A percentile compares a stretch with the other conserved stretches of the same genome.
These are phyloP conservation scores for Salix arbutifolia DNA, from an alignment of 345 rosid species.

Conservation along the genomic window DNA sequence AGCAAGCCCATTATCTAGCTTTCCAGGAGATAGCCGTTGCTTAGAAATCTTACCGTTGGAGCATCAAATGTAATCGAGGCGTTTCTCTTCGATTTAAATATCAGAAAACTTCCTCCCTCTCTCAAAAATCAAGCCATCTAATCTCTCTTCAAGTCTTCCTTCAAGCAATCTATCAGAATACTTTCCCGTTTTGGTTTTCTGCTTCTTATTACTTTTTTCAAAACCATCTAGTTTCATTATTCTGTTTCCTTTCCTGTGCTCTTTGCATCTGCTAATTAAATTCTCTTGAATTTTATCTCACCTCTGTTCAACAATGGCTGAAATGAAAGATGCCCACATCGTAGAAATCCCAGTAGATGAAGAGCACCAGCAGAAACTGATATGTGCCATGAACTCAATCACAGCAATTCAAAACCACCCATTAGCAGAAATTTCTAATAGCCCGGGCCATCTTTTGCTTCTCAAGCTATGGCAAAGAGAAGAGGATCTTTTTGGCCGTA, in stretches of 20 bases:
- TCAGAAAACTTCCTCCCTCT: conserved; percentile 4
- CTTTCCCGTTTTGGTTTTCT: neutral
- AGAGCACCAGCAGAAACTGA: conserved; percentile 54
- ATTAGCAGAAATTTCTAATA: conserved; percentile 69
- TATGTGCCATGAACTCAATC: conserved; percentile 31
- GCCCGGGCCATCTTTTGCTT: conserved; percentile 92
- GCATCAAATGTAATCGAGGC: conserved; percentile 25
- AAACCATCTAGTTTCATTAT: neutral
- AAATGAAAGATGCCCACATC: conserved; percentile 58
- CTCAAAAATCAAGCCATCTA: conserved; percentile 6
- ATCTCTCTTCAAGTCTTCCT: conserved; percentile 17
- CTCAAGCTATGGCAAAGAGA: conserved; percentile 94
- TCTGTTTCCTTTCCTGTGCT: neutral
- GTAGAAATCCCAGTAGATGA: conserved; percentile 81
- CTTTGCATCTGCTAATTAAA: neutral
- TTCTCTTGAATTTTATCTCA: neutral
- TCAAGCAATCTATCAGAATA: neutral
- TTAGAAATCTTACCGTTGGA: conserved; percentile 56
- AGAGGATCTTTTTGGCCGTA: conserved; percentile 54
- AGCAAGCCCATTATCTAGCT: neutral
- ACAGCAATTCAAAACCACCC: conserved; percentile 85
- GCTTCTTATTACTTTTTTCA: neutral
- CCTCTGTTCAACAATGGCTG: conserved; percentile 36
- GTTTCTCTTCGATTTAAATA: conserved; percentile 39
- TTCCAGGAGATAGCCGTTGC: neutral